A percentile compares a stretch with the other conserved stretches of the same genome.
Conservation (phyloP, 306 rosid species). For the Trifolium dubium region DNA sequence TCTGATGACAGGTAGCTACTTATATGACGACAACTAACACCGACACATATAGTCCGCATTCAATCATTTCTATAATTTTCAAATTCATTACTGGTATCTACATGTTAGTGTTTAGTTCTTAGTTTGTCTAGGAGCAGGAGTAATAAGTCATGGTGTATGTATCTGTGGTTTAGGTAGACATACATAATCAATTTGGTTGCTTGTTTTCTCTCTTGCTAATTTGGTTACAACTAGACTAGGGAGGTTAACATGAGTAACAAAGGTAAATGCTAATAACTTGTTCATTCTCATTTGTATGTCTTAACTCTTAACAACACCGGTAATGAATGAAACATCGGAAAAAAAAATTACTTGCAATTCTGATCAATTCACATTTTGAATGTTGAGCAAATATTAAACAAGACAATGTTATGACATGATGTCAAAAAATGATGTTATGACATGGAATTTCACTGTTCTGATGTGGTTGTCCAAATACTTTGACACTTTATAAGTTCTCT, state of each 20-base stretch:
- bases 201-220: constrained; percentile 28
- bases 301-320: no score
- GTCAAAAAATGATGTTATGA: no score
- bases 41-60: not conserved
- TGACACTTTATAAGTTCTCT: not conserved
- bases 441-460: no score
- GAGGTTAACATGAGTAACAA: constrained; percentile 15
- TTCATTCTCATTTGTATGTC: not conserved
- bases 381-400: constrained; percentile 17
- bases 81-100: no score
- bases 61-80: not conserved
- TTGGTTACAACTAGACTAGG: not conserved
- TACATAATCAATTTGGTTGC: constrained; percentile 32
- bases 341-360: not conserved
- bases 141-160: no score
- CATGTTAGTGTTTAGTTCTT: not conserved
- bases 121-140: no score
- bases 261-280: not conserved
- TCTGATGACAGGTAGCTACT: not conserved
- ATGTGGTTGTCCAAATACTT: no score
- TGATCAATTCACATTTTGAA: constrained; percentile 15
- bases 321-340: no score
- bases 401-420: not conserved
- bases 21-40: not conserved
- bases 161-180: not conserved